Base-by-base conservation (phyloP, 768 basidiomycete genomes). In the Leccinum truebloodii region DNA sequence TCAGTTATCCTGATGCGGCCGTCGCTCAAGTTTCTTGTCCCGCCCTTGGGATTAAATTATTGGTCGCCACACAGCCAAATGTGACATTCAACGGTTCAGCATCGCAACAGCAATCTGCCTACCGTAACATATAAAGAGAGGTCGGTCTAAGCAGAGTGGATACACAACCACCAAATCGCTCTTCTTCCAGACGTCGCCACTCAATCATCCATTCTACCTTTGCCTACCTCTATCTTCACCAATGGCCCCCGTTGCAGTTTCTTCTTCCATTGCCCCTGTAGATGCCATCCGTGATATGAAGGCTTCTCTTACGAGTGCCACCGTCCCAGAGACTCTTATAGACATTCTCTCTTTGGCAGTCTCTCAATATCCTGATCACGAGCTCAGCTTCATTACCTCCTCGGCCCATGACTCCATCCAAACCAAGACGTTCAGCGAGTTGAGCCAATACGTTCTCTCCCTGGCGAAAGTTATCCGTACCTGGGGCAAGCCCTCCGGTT, bases 321-420 rank as follows among this genome's bases (percentile, higher is more conserved):
- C 54, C 0, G 59, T 52, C 49, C 59, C 59, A 50, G 55, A 62
- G 9, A 74, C 69, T 7, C 63, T 73, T 6, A 53, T 66, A 16
- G 67, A 71, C 12, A 57, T 71, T 24, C 22, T 75, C 24, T 63
- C 65, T 53, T 64, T 53, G 13, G 73, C 67, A 7, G 67, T 60
- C 12, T 22, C 16, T 7, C 63, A 59, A 8, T 71, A 73, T 34
- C 67, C 73, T 9, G 26, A 44, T 3, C 73, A 66, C 26, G 63
- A 73, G 18, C 69, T 73, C 44, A 57, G 63, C 12, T 73, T 73
- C 14, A 57, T 73, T 34, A 65, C 73, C 0, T 74, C 71, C 9
- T 73, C 71, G 0, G 65, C 71, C 18, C 71, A 71, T 22, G 65
- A 74, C 34, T 74, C 73, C 10, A 69, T 71, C 9, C 65, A 65